Conservation (phyloP, 139 green algal species). For the Choricystis sp. region DNA sequence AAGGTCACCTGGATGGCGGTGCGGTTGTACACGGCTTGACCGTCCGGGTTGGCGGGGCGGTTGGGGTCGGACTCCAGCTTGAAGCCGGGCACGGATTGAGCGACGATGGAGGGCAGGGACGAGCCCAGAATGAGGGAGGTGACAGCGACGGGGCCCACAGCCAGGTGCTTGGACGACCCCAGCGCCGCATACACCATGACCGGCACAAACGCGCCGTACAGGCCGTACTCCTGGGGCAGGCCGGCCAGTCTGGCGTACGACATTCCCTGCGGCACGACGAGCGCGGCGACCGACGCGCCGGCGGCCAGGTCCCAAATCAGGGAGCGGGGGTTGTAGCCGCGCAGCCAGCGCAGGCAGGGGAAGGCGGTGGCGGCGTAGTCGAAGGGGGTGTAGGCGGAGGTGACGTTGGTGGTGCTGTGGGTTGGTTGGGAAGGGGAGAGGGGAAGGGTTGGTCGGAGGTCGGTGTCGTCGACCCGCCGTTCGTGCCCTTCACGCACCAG, state of each 20-base stretch:
- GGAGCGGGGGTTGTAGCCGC: conserved; percentile 25
- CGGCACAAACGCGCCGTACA: conserved; percentile 75
- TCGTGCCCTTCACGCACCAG: too few relatives aligned
- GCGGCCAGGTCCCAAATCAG: conserved; percentile 40
- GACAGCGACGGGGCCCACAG: conserved; percentile 52
- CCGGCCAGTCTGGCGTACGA: conserved; percentile 53
- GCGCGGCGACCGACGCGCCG: conserved; percentile 50
- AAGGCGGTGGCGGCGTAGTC: conserved; percentile 31
- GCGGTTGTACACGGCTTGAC: conserved; percentile 26
- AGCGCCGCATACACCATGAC: conserved; percentile 57
- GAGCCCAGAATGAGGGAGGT: conserved; percentile 33
- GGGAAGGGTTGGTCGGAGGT: too few relatives aligned
- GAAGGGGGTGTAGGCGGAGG: not conserved
- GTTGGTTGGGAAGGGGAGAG: not conserved
- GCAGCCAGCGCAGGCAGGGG: conserved; percentile 39
- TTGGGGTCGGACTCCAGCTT: conserved; percentile 30
- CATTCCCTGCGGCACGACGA: conserved; percentile 63
- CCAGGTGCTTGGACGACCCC: conserved; percentile 46
- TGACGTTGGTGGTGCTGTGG: not conserved
- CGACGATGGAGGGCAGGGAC: conserved; percentile 17
- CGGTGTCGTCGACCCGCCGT: too few relatives aligned
- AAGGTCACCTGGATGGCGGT: conserved; percentile 46
- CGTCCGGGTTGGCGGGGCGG: conserved; percentile 12
- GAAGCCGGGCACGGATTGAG: not conserved
- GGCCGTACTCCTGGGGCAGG: conserved; percentile 55